phyloP scores from a whole-genome alignment of 2,329 filamentous ascomycete species.

The Stagonosporopsis rhizophila region DNA sequence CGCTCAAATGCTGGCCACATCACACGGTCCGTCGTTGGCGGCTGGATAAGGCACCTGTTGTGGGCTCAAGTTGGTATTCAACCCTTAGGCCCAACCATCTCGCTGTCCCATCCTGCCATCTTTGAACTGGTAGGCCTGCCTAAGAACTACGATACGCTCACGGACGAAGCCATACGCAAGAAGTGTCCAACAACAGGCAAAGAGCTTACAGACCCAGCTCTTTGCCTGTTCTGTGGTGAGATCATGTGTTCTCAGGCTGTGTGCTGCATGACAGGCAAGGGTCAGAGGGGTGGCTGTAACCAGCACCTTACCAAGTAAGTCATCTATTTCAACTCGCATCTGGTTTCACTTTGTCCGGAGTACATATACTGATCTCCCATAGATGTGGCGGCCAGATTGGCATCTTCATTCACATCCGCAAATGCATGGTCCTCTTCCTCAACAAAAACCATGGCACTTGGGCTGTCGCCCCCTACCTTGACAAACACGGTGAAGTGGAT shows the following conservation, averaged over 20 bases:
- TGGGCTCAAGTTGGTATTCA: constrained; percentile 47
- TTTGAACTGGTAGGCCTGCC: constrained; percentile 93
- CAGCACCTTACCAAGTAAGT: constrained; percentile 87
- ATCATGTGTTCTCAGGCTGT: constrained; percentile 94
- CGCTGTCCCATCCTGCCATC: constrained; percentile 82
- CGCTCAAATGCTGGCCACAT: constrained; percentile 39
- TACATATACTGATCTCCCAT: constrained; percentile 17
- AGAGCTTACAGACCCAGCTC: constrained; percentile 85
- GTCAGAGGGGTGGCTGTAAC: constrained; percentile 68
- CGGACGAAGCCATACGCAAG: constrained; percentile 85
- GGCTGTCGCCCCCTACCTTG: constrained; percentile 88
- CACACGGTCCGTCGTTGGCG: constrained; percentile 61
- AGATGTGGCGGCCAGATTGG: constrained; percentile 90
- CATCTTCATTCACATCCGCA: constrained; percentile 95
- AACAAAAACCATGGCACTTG: constrained; percentile 84
- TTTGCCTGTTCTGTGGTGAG: constrained; percentile 95
- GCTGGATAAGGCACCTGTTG: constrained; percentile 76
- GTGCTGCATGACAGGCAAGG: constrained; percentile 78
- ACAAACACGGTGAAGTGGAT: constrained; percentile 95
- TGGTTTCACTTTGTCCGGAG: not conserved
- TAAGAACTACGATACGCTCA: constrained; percentile 88
- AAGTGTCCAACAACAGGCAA: constrained; percentile 90
- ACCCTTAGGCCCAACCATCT: constrained; percentile 55
- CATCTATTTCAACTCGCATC: not conserved
- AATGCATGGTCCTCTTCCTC: constrained; percentile 89